Evolutionary conservation across 2,329 filamentous ascomycete genomes (phyloP).

Genomic region (Paecilomyces dactylethromorphus): DNA sequence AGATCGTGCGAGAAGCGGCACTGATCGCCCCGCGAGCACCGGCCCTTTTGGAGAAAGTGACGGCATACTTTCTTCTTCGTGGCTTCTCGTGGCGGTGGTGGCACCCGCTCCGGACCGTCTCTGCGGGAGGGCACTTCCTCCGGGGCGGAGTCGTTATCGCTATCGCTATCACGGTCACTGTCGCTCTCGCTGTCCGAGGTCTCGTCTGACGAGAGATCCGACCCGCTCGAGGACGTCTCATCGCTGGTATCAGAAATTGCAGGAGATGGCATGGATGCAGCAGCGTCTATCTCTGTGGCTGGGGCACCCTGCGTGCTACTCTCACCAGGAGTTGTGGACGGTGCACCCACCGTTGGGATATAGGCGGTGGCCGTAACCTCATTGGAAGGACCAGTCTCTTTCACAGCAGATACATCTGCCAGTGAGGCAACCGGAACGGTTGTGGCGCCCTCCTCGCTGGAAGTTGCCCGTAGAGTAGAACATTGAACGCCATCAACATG

Average conservation of each 20-base stretch:
- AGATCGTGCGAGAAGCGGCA: slow-evolving; percentile 39
- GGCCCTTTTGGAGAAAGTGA: slow-evolving; percentile 34
- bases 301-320: not conserved
- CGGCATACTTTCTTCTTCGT: slow-evolving; percentile 30
- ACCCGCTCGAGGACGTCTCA: slow-evolving; percentile 34
- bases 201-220: slow-evolving; percentile 14
- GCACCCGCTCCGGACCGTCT: slow-evolving; percentile 31
- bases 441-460: not conserved
- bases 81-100: slow-evolving; percentile 29
- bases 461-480: not conserved
- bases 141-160: slow-evolving; percentile 29
- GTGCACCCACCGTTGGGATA: not conserved
- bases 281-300: slow-evolving; percentile 1
- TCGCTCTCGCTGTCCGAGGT: slow-evolving; percentile 15
- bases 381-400: not conserved
- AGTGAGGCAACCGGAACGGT: no score
- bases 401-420: not conserved
- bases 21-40: slow-evolving; percentile 34
- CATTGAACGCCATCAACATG: not conserved
- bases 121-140: slow-evolving; percentile 37
- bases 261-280: slow-evolving; percentile 8
- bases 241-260: slow-evolving; percentile 22
- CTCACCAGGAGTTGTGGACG: not conserved
- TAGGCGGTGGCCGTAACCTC: not conserved
- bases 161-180: slow-evolving; percentile 11